phyloP scores from a whole-genome alignment of 23 red algal genomes.

The Agarophyton chilense region DNA sequence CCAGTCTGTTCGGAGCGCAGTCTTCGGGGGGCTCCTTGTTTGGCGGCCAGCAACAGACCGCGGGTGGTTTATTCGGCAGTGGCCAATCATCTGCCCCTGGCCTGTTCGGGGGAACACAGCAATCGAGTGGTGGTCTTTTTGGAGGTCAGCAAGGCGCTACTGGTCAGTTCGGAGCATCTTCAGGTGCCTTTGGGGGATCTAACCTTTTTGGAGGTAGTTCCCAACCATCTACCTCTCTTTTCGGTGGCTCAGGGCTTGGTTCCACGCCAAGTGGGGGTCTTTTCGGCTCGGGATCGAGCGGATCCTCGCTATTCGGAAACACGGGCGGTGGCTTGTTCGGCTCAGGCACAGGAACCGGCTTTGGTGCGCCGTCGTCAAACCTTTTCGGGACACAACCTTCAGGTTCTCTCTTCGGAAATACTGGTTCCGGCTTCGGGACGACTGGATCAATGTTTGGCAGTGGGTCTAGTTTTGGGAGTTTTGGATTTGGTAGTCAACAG shows the following conservation, averaged over 20 bases:
- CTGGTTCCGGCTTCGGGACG: conserved; percentile 10
- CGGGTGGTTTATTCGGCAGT: conserved; percentile 19
- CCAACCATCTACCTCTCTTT: conserved; percentile 31
- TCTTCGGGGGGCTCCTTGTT: conserved; percentile 22
- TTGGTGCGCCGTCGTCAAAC: neutral
- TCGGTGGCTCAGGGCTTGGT: conserved; percentile 19
- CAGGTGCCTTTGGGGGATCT: conserved; percentile 29
- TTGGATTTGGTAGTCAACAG: conserved; percentile 27
- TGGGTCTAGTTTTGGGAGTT: neutral
- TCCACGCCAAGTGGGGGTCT: conserved; percentile 17
- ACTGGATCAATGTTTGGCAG: conserved; percentile 34
- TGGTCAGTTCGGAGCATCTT: conserved; percentile 24
- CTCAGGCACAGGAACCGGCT: neutral
- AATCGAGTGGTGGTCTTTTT: conserved; percentile 14
- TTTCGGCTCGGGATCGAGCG: conserved; percentile 19
- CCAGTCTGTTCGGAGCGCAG: conserved; percentile 39
- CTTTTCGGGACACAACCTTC: conserved; percentile 12
- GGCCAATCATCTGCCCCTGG: neutral
- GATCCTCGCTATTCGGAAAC: conserved; percentile 27
- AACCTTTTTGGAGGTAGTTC: conserved; percentile 9
- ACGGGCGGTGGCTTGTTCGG: conserved; percentile 46
- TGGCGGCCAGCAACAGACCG: neutral
- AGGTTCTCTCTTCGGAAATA: conserved; percentile 48
- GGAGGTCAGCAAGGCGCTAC: neutral
- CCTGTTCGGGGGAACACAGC: conserved; percentile 5